Base-by-base conservation (phyloP, 345 rosid species). In the Acer yangbiense region DNA sequence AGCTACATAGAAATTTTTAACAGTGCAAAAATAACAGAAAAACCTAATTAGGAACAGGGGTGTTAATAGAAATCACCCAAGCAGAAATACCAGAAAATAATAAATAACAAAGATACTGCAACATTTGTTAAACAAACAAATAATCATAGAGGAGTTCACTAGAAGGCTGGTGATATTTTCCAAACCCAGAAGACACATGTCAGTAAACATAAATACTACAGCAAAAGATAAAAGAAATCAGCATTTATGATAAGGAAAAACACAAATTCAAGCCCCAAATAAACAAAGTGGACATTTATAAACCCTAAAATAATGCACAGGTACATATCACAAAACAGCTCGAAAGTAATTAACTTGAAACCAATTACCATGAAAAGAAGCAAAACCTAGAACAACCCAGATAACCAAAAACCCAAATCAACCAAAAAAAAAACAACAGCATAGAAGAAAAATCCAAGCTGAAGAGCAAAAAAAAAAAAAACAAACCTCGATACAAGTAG, bases 261-360 rank as follows among this genome's bases (percentile, higher is more conserved):
- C 44, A 52, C 43, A 14, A 20, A 46, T 43, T 43, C 68, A 57
- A 68, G 35, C 63, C 55, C 58, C 23, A 61, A 74, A 17, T 66
- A 16, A 62, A 43, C 32, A 73, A 69, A 74, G 62, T 74, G 63
- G 68, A 65, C 71, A 77, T 41, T 65, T 12, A 9, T 4, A 72
- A 87, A 89, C 89, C 92, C 89, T 84, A 86, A 68, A 70, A 84
- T 54, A 63, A 61, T 63, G 78, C 44, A 41, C 78, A 80, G 52
- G 76, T 48, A 43, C 50, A 32, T 6, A 73, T 50, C n/a, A 54
- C 17, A 69, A 35, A 63, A 67, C 48, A 76, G 52, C 77, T 76
- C 35, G 72, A 78, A 79, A 82, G 54, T 79, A 44, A 55, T 72
- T 27, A 78, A 81, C 77, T 78, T 46, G 17, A 82, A 76, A 76